These are phyloP conservation scores for Zasmidium angulare DNA, from an alignment of 2,329 filamentous ascomycete species.

Conservation along the genomic window DNA sequence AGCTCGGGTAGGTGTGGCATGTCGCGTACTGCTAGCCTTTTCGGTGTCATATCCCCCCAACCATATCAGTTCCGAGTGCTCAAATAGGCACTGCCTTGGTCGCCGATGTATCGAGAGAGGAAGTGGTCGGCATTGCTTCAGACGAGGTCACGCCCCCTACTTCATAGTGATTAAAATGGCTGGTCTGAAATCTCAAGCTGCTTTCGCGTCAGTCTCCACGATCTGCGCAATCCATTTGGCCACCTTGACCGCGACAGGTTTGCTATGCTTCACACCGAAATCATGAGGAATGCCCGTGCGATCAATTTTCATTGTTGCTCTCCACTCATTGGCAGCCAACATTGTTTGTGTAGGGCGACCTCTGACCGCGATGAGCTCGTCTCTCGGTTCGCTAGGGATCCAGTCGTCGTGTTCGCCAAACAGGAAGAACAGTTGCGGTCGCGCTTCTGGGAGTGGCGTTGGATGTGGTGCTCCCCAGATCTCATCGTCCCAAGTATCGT, in stretches of 20 bases:
- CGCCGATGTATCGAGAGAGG: no score
- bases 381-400: background rate
- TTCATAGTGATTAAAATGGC: no score
- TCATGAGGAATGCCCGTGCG: background rate
- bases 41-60: no score
- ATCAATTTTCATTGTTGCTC: background rate
- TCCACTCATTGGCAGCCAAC: background rate
- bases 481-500: background rate
- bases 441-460: background rate
- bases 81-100: no score
- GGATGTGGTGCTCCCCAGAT: background rate
- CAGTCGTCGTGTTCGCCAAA: background rate
- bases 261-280: background rate
- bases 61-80: no score
- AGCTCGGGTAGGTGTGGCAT: no score
- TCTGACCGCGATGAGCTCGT: background rate
- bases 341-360: background rate
- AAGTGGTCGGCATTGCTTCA: no score
- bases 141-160: no score
- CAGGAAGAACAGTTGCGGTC: background rate
- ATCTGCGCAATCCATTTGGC: background rate
- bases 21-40: no score
- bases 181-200: no score
- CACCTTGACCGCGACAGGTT: background rate
- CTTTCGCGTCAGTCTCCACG: background rate